Base-by-base conservation (phyloP, 1,139 yeast genomes). In the Sugiyamaella grinbergsii region DNA sequence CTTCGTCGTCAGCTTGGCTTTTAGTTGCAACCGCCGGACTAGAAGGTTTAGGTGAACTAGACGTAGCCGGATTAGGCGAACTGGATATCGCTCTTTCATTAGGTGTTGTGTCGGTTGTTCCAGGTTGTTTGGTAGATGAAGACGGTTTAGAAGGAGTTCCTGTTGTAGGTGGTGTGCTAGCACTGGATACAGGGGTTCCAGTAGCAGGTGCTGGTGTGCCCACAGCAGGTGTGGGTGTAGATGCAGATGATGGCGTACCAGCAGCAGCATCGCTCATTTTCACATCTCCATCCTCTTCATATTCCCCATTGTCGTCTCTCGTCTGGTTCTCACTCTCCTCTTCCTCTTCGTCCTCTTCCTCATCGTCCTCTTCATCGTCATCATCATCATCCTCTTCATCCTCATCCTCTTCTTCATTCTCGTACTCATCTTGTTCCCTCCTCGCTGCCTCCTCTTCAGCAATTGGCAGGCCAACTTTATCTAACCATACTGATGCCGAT, bases 401-500 rank as follows among this genome's bases (percentile, higher is more conserved):
- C 13, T 47, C 52, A 3, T 48, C 55, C 7, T 50, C 52, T 19
- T 44, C 53, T 23, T 49, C 56, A 5, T 51, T 53, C 22, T 53
- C 54, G 31, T 49, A 48, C 5, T 54, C 58, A 26, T 47, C 57
- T 47, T 48, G 51, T 23, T 45, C 44, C 37, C 43, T 41, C 16
- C 51, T 46, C 40, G 43, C 31, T 34, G 51, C 49, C 24, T 51
- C 41, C 34, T 33, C 51, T 32, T 40, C 50, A 50, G 56, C 68
- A 50, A 80, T 75, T 43, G 73, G 72, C 49, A 75, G 75, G 0
- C 94, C 94, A 42, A 83, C 73, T 64, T 82, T 89, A 59, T 85
- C 88, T 53, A 82, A 76, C 96, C 97, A 91, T 6, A 87, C 79
- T 20, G 81, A 73, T 1, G 85, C 82, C 54, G 85, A 83, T 54